These are phyloP conservation scores for Hemileia vastatrix DNA, from an alignment of 1,284 basidiomycete genomes.

Conservation along the genomic window DNA sequence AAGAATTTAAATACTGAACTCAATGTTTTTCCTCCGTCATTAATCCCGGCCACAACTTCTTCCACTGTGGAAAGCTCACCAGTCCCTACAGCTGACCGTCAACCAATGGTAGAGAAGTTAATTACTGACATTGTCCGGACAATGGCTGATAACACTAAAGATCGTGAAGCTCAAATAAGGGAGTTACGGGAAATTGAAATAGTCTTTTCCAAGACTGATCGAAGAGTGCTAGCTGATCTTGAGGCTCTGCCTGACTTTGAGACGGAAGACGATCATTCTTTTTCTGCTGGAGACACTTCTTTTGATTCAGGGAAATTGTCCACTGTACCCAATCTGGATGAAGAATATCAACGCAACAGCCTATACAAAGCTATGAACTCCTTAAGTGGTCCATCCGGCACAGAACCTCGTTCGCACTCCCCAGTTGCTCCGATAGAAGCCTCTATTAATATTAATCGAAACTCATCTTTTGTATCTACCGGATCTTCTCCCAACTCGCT, in stretches of 20 bases:
- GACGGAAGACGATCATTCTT: too few relatives aligned
- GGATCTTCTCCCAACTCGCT: too few relatives aligned
- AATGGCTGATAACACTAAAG: constrained; percentile 15
- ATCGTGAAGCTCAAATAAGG: constrained; percentile 21
- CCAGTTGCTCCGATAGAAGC: too few relatives aligned
- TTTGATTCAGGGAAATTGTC: too few relatives aligned
- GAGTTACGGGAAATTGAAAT: constrained; percentile 20
- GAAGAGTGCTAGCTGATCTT: constrained; percentile 16
- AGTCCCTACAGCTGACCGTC: constrained; percentile 9
- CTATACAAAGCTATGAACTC: too few relatives aligned
- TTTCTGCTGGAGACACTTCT: too few relatives aligned
- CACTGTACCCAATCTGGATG: too few relatives aligned
- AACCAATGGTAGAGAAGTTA: constrained; percentile 16
- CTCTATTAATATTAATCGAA: too few relatives aligned
- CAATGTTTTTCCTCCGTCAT: not conserved
- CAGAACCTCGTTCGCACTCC: too few relatives aligned
- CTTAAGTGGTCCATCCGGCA: too few relatives aligned
- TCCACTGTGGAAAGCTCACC: not conserved
- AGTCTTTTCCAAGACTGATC: constrained; percentile 11
- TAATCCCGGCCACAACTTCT: not conserved
- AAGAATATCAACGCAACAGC: too few relatives aligned
- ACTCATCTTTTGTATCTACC: too few relatives aligned
- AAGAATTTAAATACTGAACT: constrained; percentile 18
- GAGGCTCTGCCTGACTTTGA: constrained; percentile 16
- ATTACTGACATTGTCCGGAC: constrained; percentile 22